Percentiles rank a stretch among this genome's conserved stretches.
Conservation (phyloP, 805 yeast species). For the Zygosaccharomyces bisporus region DNA sequence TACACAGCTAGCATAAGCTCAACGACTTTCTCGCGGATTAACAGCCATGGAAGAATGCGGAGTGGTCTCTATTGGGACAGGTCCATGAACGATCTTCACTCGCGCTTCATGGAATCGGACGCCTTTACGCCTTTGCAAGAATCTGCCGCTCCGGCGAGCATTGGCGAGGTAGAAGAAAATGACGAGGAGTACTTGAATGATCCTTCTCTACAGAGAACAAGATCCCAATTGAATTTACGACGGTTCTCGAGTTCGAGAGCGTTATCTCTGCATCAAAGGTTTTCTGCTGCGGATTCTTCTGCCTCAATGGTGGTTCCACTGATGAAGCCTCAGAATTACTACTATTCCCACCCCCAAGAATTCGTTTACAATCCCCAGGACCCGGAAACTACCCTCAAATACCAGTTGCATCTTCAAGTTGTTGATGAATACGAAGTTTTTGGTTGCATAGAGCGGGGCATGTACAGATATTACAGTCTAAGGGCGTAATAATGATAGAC, state of each 20-base stretch:
- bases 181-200: conserved; percentile 34
- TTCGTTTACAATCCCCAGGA: conserved; percentile 28
- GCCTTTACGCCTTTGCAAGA: conserved; percentile 5
- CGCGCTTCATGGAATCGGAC: conserved; percentile 7
- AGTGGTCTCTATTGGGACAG: conserved; percentile 36
- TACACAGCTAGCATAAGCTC: conserved; percentile 8
- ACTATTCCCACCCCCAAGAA: conserved; percentile 23
- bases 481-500: conserved; percentile 30
- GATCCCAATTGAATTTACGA: conserved; percentile 31
- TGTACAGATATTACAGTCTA: conserved; percentile 42
- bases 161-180: conserved; percentile 21
- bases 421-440: conserved; percentile 39
- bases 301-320: conserved; percentile 9
- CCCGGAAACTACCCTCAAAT: conserved; percentile 26
- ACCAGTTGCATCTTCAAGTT: conserved; percentile 29
- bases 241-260: conserved; percentile 15
- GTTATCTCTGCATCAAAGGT: conserved; percentile 6
- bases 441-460: conserved; percentile 44
- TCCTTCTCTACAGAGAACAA: conserved; percentile 32
- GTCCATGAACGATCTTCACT: conserved; percentile 26
- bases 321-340: conserved; percentile 17
- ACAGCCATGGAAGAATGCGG: conserved; percentile 11
- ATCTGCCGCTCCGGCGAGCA: conserved; percentile 8
- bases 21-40: conserved; percentile 3
- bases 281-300: conserved; percentile 8